Conservation (phyloP, 805 yeast species). For the Candida bentonensis region DNA sequence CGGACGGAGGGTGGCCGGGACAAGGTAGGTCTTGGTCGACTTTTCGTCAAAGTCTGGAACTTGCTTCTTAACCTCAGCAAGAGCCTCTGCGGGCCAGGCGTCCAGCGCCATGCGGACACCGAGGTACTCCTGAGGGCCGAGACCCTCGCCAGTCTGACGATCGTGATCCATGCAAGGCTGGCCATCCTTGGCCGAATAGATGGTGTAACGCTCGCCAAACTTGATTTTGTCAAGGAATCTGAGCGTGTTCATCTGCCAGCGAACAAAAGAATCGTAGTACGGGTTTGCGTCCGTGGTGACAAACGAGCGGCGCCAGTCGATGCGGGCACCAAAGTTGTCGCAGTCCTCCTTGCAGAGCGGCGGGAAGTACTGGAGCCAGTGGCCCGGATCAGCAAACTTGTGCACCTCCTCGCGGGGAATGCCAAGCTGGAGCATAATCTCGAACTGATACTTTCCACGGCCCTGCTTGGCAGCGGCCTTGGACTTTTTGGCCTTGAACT, state of each 20-base stretch:
- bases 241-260: conserved; percentile 92
- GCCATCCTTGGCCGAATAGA: conserved; percentile 94
- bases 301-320: conserved; percentile 96
- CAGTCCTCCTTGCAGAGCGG: conserved; percentile 76
- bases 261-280: conserved; percentile 84
- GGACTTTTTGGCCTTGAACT: conserved; percentile 83
- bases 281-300: conserved; percentile 93
- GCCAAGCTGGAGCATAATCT: conserved; percentile 92
- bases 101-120: conserved; percentile 74
- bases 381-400: conserved; percentile 80
- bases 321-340: conserved; percentile 71
- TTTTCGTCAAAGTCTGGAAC: conserved; percentile 35
- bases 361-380: conserved; percentile 90
- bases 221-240: conserved; percentile 81
- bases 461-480: conserved; percentile 93
- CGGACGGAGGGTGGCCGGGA: conserved; percentile 96
- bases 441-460: conserved; percentile 85
- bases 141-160: conserved; percentile 94
- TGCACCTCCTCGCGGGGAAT: conserved; percentile 69
- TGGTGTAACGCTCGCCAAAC: conserved; percentile 96
- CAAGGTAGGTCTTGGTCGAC: conserved; percentile 59
- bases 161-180: conserved; percentile 99
- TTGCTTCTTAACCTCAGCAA: conserved; percentile 7
- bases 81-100: conserved; percentile 30
- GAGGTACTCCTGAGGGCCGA: conserved; percentile 89